A percentile compares a stretch with the other conserved stretches of the same genome.
Conservation (phyloP, 495 filamentous ascomycete genomes). For the Aspergillus nidulans region DNA sequence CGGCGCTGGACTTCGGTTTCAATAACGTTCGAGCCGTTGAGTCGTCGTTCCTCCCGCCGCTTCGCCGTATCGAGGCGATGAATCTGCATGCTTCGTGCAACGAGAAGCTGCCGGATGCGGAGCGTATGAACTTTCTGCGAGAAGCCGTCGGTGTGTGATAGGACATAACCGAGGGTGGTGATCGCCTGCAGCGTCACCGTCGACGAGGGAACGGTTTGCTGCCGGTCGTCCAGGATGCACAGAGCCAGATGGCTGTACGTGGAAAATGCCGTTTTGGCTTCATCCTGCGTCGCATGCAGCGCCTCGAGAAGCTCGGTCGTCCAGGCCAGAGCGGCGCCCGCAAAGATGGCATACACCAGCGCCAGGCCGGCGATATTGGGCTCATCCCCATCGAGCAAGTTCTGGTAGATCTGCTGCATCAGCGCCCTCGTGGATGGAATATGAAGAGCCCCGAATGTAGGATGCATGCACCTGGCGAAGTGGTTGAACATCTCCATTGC, state of each 20-base stretch:
- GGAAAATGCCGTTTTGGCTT: slow-evolving; percentile 20
- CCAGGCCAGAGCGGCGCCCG: slow-evolving; percentile 20
- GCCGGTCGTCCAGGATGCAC: slow-evolving; percentile 19
- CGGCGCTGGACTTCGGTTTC: slow-evolving; percentile 31
- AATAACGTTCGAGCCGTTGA: slow-evolving; percentile 23
- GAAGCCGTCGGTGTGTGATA: background rate
- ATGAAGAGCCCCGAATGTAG: slow-evolving; percentile 24
- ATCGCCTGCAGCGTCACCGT: background rate
- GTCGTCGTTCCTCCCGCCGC: slow-evolving; percentile 18
- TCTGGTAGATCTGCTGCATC: slow-evolving; percentile 23
- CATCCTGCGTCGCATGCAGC: slow-evolving; percentile 18
- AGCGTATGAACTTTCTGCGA: background rate
- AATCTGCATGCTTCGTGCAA: slow-evolving; percentile 25
- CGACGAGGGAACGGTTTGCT: background rate
- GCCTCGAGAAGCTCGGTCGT: slow-evolving; percentile 18
- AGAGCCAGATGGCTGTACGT: slow-evolving; percentile 19
- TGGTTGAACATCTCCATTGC: slow-evolving; percentile 23
- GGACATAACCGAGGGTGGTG: background rate
- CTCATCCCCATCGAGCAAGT: slow-evolving; percentile 14
- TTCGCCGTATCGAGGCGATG: slow-evolving; percentile 26
- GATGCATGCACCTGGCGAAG: slow-evolving; percentile 20
- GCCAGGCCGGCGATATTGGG: slow-evolving; percentile 12
- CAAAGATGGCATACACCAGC: slow-evolving; percentile 25
- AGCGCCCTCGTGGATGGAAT: slow-evolving; percentile 20
- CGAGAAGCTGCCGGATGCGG: background rate